Base-by-base conservation (phyloP, 1,284 basidiomycete genomes). In the Bondarzewia mesenterica region DNA sequence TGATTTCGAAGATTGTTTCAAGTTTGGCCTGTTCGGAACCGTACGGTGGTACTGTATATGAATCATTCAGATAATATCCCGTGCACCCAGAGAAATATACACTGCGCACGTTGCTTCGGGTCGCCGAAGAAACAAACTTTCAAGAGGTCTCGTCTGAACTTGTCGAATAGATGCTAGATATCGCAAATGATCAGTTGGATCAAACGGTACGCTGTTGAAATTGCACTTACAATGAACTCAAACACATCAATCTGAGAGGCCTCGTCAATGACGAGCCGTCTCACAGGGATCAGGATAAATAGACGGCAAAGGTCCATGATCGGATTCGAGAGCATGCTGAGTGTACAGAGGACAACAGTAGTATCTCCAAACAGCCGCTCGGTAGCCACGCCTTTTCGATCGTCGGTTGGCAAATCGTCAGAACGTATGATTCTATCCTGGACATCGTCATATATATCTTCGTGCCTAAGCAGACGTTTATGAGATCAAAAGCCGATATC, bases 111-210 rank as follows among this genome's bases (percentile, higher is more conserved):
- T 60, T 76, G 74, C 21, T 69, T 65, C 1, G 71, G 70, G 57
- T 76, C 74, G 1, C 74, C 74, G 48, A 73, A 71, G 53, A 70
- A 71, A 48, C 66, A 70, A 6, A 71, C 58, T 46, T 72, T 73
- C 20, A 58, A 47, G 7, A 73, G 51, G 18, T 22, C 21, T 0
- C 52, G 50, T 12, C 52, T 48, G 53, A 68, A 71, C 32, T 60
- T 62, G 35, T 61, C 52, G 47, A 73, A 67, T 14, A 72, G 27
- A 49, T 60, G 63, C 70, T 71, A 51, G 7, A 26, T 4, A 16
- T 25, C 7, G 29, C 38, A 27, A 48, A 16, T 43, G 16, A 22
- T 29, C 42, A 20, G 10, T 23, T 15, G 23, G 7, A 29, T 7
- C 23, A 50, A 46, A 23, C 50, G 51, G 8, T 29, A 45, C 21